Evolutionary conservation across 108 stramenopile genomes (phyloP).

Genomic region (Cyclotella choctawhatcheeana): DNA sequence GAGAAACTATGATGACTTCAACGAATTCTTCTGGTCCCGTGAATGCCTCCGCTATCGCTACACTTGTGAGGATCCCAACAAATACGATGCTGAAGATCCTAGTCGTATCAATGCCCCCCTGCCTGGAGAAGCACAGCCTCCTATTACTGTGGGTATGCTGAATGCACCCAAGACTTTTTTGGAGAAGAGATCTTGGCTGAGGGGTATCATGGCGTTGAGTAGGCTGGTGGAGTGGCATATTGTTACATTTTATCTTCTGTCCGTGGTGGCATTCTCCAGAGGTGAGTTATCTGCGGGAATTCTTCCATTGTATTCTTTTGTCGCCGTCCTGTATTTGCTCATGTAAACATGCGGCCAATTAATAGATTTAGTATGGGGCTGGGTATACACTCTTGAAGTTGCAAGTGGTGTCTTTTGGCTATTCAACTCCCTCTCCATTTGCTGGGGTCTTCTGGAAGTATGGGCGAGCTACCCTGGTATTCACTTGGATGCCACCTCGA

Average conservation of each 20-base stretch:
- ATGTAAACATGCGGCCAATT: too few species aligned
- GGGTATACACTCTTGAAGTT: constrained; percentile 89
- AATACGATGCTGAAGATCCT: constrained; percentile 51
- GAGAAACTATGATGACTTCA: constrained; percentile 98
- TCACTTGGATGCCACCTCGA: constrained; percentile 88
- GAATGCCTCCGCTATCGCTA: constrained; percentile 90
- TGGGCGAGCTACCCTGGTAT: constrained; percentile 94
- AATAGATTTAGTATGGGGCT: constrained; percentile 90
- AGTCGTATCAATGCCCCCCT: constrained; percentile 53
- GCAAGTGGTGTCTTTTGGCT: constrained; percentile 95
- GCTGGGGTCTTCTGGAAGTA: constrained; percentile 92
- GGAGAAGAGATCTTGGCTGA: constrained; percentile 96
- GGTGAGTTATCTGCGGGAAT: too few species aligned
- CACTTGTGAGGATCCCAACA: constrained; percentile 55
- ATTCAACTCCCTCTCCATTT: constrained; percentile 86
- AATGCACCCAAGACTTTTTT: constrained; percentile 94
- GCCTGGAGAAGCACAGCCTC: constrained; percentile 60
- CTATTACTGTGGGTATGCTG: constrained; percentile 77
- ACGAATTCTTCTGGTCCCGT: constrained; percentile 99
- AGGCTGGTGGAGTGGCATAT: constrained; percentile 96
- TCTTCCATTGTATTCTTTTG: too few species aligned
- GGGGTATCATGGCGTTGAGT: constrained; percentile 86
- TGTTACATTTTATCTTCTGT: constrained; percentile 92
- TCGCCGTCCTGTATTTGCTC: too few species aligned
- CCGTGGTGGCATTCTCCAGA: constrained; percentile 84